These are phyloP conservation scores for Monosporozyma servazzii DNA, from an alignment of 805 yeast species.

Conservation along the genomic window DNA sequence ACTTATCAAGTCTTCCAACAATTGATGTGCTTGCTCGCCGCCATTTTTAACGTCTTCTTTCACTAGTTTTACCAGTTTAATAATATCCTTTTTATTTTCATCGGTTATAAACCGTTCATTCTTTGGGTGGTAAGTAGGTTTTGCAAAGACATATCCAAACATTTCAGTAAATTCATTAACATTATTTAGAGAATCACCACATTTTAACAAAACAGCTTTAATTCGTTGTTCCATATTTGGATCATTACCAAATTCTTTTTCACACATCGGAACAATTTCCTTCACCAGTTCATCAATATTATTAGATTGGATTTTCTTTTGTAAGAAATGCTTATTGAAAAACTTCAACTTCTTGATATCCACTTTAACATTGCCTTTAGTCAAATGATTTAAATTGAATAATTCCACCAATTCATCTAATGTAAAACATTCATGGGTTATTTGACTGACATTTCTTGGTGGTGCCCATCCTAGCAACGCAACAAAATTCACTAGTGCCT, in stretches of 20 bases:
- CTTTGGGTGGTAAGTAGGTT: constrained; percentile 17
- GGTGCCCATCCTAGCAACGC: constrained; percentile 96
- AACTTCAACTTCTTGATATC: constrained; percentile 63
- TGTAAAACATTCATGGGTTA: constrained; percentile 42
- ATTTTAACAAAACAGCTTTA: constrained; percentile 32
- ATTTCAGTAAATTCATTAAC: constrained; percentile 42
- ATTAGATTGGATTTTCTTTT: constrained; percentile 34
- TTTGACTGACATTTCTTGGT: constrained; percentile 43
- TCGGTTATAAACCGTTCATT: not conserved
- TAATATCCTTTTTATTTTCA: not conserved
- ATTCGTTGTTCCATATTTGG: constrained; percentile 29
- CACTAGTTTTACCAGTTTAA: not conserved
- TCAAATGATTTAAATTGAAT: constrained; percentile 64
- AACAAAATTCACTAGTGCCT: constrained; percentile 77
- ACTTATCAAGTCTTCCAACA: not conserved
- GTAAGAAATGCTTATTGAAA: constrained; percentile 68
- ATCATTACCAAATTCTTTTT: constrained; percentile 4
- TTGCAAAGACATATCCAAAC: constrained; percentile 42
- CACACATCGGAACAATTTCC: constrained; percentile 19
- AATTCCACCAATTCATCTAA: constrained; percentile 41
- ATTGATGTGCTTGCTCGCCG: not conserved
- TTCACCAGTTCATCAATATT: constrained; percentile 32
- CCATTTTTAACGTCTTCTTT: not conserved
- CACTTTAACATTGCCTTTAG: constrained; percentile 91
- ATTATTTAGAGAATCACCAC: constrained; percentile 44